Percentiles rank a stretch among this genome's conserved stretches.
Conservation (phyloP, 352 stramenopile genomes). For the Blastocystis sp. region DNA sequence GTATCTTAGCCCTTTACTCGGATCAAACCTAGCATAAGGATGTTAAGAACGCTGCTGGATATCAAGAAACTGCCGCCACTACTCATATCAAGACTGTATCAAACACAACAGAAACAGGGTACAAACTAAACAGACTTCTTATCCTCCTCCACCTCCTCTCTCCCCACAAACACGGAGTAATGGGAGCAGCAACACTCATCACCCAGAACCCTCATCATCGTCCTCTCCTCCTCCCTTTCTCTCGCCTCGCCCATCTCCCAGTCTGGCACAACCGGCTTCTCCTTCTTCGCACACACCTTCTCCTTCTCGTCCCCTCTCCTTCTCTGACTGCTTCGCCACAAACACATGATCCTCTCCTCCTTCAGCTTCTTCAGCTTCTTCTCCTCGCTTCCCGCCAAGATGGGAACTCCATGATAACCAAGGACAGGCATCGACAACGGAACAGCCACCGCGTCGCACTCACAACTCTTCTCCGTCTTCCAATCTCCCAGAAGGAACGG, state of each 20-base stretch:
- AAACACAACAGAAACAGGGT: background rate
- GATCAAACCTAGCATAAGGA: too few species aligned
- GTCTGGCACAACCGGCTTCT: background rate
- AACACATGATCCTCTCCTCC: background rate
- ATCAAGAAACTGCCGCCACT: too few species aligned
- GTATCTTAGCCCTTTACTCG: too few species aligned
- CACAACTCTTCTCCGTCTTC: background rate
- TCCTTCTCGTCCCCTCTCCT: background rate
- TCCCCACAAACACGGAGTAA: background rate
- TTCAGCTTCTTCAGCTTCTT: background rate
- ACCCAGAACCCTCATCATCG: background rate
- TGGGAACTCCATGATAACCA: conserved; percentile 57
- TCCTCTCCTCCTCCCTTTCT: background rate
- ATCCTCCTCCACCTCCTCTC: background rate
- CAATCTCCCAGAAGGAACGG: background rate
- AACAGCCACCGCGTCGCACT: background rate
- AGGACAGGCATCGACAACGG: background rate
- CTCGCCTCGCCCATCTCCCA: background rate
- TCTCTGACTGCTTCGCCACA: conserved; percentile 30
- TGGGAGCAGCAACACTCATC: background rate
- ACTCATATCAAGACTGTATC: too few species aligned
- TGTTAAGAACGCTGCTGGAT: too few species aligned
- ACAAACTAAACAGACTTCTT: background rate
- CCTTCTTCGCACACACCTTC: background rate
- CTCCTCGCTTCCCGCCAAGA: background rate